Evolutionary conservation across 179 eudicot species (phyloP).

Genomic region (Patellifolia procumbens): DNA sequence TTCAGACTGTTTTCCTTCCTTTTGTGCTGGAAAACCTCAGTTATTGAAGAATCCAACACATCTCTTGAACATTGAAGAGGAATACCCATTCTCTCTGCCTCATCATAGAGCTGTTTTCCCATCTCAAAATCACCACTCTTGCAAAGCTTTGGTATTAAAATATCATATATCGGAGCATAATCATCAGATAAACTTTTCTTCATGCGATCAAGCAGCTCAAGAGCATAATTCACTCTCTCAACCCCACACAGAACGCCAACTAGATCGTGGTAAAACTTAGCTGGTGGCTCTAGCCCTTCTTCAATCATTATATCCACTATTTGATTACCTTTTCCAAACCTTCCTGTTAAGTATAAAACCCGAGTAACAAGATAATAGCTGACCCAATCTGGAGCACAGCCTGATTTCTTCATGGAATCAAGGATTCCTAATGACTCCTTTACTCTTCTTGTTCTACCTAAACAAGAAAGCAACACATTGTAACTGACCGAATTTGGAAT

Average conservation of each 20-base stretch:
- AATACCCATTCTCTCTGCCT: slow-evolving; percentile 51
- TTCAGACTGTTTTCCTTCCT: no score
- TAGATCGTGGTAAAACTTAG: no score
- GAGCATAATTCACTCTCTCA: no score
- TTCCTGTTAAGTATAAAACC: slow-evolving; percentile 56
- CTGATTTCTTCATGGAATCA: slow-evolving; percentile 47
- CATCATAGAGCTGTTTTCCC: slow-evolving; percentile 62
- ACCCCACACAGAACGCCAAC: no score
- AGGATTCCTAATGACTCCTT: slow-evolving; percentile 52
- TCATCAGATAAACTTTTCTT: no score
- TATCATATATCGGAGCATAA: slow-evolving; percentile 61
- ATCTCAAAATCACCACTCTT: slow-evolving; percentile 50
- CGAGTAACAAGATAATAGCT: slow-evolving; percentile 56
- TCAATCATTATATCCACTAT: no score
- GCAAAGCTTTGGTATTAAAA: slow-evolving; percentile 65
- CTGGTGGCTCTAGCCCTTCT: no score
- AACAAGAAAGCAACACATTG: slow-evolving; percentile 56
- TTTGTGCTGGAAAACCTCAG: no score
- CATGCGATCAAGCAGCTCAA: no score
- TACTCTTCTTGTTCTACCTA: slow-evolving; percentile 54
- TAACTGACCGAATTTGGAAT: slow-evolving; percentile 54
- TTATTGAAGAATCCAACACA: slow-evolving; percentile 63
- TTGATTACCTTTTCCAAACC: slow-evolving; percentile 69
- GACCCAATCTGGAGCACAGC: slow-evolving; percentile 58
- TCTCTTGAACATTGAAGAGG: slow-evolving; percentile 44